phyloP scores from a whole-genome alignment of 495 filamentous ascomycete genomes.

The Staphylotrichum longicolle region DNA sequence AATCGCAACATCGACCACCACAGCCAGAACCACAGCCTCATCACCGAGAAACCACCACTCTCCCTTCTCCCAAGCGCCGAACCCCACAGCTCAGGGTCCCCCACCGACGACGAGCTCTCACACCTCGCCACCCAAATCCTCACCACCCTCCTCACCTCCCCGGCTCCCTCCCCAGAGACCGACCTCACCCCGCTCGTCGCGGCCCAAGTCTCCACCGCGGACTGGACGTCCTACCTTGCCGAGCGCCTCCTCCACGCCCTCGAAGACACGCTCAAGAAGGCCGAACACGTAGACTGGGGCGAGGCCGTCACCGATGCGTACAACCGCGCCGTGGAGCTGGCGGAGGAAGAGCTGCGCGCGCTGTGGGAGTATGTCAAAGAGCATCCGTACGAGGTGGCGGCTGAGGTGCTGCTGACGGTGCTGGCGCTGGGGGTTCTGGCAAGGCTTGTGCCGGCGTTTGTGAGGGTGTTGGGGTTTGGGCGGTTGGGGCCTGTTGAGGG shows the following conservation, averaged over 20 bases:
- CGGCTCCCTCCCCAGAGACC: neutral
- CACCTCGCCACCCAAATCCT: neutral
- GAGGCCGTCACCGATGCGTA: slow-evolving; percentile 22
- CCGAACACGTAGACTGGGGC: slow-evolving; percentile 17
- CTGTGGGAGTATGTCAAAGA: slow-evolving; percentile 22
- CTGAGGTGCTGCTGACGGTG: slow-evolving; percentile 31
- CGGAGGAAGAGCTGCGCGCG: slow-evolving; percentile 10
- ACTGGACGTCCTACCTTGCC: slow-evolving; percentile 23
- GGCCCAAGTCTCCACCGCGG: neutral
- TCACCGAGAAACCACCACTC: neutral
- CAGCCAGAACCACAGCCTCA: neutral
- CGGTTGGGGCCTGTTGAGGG: slow-evolving; percentile 44
- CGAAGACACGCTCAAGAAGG: slow-evolving; percentile 15
- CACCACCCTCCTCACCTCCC: neutral
- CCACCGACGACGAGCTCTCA: neutral
- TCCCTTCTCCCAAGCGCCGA: neutral
- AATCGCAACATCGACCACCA: neutral
- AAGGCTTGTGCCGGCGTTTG: slow-evolving; percentile 42
- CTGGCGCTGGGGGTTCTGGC: slow-evolving; percentile 53
- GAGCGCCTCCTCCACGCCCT: slow-evolving; percentile 17
- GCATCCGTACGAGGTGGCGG: slow-evolving; percentile 23
- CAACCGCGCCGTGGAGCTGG: neutral
- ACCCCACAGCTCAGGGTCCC: neutral
- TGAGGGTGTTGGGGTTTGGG: slow-evolving; percentile 51
- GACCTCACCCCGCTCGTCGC: slow-evolving; percentile 1